phyloP scores from a whole-genome alignment of 108 stramenopile species.

The Fragilaria radians region DNA sequence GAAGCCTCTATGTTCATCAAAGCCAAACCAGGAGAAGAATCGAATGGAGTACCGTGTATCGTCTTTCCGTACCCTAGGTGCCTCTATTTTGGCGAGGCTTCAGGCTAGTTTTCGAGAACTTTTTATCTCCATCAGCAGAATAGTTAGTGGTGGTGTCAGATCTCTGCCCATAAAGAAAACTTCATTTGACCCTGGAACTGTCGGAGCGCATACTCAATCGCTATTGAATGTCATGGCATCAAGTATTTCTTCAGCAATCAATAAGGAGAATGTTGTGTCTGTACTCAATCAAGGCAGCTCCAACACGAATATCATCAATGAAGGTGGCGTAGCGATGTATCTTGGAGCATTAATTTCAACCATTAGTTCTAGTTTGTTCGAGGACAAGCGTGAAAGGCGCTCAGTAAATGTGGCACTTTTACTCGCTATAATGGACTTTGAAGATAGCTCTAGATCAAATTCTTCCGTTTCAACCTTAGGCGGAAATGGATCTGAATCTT shows the following conservation, averaged over 20 bases:
- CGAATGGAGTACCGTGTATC: slow-evolving; percentile 63
- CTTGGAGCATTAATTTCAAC: slow-evolving; percentile 53
- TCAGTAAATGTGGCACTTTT: slow-evolving; percentile 63
- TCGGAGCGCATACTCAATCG: slow-evolving; percentile 39
- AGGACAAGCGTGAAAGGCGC: slow-evolving; percentile 67
- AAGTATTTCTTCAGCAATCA: slow-evolving; percentile 29
- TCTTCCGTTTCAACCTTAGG: too few species aligned
- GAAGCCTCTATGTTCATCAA: not conserved
- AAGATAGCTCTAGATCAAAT: too few species aligned
- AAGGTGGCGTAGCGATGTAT: slow-evolving; percentile 44
- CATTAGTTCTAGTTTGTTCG: slow-evolving; percentile 56
- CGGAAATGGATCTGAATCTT: too few species aligned
- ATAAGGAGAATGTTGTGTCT: slow-evolving; percentile 4
- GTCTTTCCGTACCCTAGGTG: slow-evolving; percentile 53
- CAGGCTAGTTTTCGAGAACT: slow-evolving; percentile 53
- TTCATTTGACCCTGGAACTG: slow-evolving; percentile 28
- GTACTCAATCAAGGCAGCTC: not conserved
- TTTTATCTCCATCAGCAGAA: slow-evolving; percentile 40
- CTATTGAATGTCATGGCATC: slow-evolving; percentile 30
- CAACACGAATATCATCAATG: not conserved
- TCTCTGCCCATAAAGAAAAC: slow-evolving; percentile 22
- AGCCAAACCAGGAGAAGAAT: slow-evolving; percentile 13
- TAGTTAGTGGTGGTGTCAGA: slow-evolving; percentile 49
- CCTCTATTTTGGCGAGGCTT: slow-evolving; percentile 62
- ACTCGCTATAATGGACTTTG: slow-evolving; percentile 15